Evolutionary conservation across 2,329 filamentous ascomycete species (phyloP), one percentile per base, ranked within the genome.

Genomic region (Orbilia ellipsospora): DNA sequence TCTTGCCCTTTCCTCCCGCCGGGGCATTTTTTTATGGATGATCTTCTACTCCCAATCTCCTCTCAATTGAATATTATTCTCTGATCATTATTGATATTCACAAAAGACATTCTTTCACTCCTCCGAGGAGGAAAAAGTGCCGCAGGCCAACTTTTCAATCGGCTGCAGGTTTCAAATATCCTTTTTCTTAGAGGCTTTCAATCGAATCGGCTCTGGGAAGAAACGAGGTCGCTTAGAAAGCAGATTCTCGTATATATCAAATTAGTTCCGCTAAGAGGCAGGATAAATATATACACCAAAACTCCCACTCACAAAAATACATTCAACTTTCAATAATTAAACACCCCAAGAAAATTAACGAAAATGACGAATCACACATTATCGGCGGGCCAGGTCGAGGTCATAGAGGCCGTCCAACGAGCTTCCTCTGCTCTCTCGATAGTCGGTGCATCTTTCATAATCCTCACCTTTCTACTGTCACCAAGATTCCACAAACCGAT

Each of bases 401-500:
- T 44, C 48, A 76, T 76, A 18, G 66, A 76, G 40, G 61, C 54
- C 15, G 55, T 70, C 20, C 65, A 76, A 65, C 63, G 92, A 57
- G 83, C 87, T 15, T 88, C 89, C 80, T 94, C 92, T 0, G 85
- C 89, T 6, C 82, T 94, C 51, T 94, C 92, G 0, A 81, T 95
- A 0, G 61, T 90, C 1, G 92, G 91, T 68, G 91, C 89, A 51
- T 78, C 89, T 36, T 88, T 94, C 81, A 90, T 93, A 80, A 88
- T 94, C 64, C 79, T 84, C 66, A 93, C 91, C 2, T 95, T 94
- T 80, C 83, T 87, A 31, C 82, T 82, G n/a, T 92, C 90, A 36
- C 86, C 85, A 15, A 86, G 86, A 4, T 95, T 95, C 81, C 90
- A 91, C 80, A 94, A 93, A 80, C 91, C 92, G n/a, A 93, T 95